Base-by-base conservation (phyloP, 768 basidiomycete genomes). In the Agrocybe praecox region DNA sequence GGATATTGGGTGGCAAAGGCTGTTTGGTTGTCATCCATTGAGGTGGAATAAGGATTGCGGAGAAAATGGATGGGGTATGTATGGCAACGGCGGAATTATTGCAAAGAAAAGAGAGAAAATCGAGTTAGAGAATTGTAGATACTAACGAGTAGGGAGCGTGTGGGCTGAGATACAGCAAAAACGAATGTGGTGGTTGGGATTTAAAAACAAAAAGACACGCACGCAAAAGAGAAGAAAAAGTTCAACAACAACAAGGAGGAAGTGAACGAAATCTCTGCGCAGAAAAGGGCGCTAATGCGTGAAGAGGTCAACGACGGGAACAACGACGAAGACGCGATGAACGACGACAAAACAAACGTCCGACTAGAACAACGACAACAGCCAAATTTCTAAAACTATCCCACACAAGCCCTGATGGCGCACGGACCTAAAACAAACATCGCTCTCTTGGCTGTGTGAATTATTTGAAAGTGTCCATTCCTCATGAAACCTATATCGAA, bases 21-120 rank as follows among this genome's bases (percentile, higher is more conserved):
- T 70, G 88, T 77, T 74, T 90, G 88, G 53, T 82, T 66, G 80
- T 91, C 88, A 78, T 89, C 88, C 90, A 90, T 87, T 62, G 74
- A 58, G 63, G 70, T 52, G 71, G 69, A 62, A 69, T 52, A 55
- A 57, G 62, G 45, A 57, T 52, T 65, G 63, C 67, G 66, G 63
- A 62, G 59, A 62, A 72, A 75, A 74, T 73, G 69, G 75, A 77
- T 68, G 74, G 73, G 74, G 70, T 73, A 76, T 69, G 74, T 67
- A 74, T 75, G 76, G 74, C 75, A 81, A 80, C 77, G 80, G 78
- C 69, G 69, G 67, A 72, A 68, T 62, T 67, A 72, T 67, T 69
- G 73, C 71, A 72, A 76, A 77, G 67, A 74, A 78, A 77, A 73
- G 69, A 52, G 76, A 69, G 65, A 70, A 76, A 75, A 76, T 70